Evolutionary conservation across 208 protist genomes (phyloP).

Genomic region (Trypanosoma cruzi): DNA sequence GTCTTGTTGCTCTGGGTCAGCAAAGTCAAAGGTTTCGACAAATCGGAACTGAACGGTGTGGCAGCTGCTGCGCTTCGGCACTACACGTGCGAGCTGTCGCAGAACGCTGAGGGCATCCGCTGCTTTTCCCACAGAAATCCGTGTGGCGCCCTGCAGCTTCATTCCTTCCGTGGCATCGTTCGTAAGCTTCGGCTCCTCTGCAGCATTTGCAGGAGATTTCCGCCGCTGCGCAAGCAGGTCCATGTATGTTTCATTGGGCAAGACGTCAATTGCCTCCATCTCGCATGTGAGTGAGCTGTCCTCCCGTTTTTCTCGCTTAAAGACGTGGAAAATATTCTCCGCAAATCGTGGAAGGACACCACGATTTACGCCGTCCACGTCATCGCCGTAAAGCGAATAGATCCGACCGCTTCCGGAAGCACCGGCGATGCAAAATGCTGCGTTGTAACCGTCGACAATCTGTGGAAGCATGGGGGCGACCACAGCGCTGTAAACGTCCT

Average conservation of each 20-base stretch:
- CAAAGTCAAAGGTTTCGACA: slow-evolving; percentile 85
- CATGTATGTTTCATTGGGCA: slow-evolving; percentile 62
- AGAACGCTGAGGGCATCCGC: slow-evolving; percentile 43
- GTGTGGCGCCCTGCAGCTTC: slow-evolving; percentile 57
- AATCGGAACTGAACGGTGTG: slow-evolving; percentile 78
- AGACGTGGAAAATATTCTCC: slow-evolving; percentile 73
- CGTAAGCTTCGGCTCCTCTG: slow-evolving; percentile 53
- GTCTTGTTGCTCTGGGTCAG: slow-evolving; percentile 68
- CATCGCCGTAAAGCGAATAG: slow-evolving; percentile 81
- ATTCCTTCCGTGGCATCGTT: slow-evolving; percentile 39
- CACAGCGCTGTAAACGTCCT: slow-evolving; percentile 68
- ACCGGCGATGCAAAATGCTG: slow-evolving; percentile 76
- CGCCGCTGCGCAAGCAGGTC: slow-evolving; percentile 50
- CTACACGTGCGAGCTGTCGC: slow-evolving; percentile 47
- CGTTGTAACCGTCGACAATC: slow-evolving; percentile 80
- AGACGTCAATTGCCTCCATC: slow-evolving; percentile 77
- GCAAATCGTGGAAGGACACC: slow-evolving; percentile 79
- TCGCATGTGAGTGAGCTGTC: slow-evolving; percentile 59
- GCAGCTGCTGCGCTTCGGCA: slow-evolving; percentile 66
- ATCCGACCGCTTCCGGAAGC: slow-evolving; percentile 55
- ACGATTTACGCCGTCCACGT: slow-evolving; percentile 50
- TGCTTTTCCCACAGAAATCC: slow-evolving; percentile 35
- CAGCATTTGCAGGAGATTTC: neutral
- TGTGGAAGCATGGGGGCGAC: slow-evolving; percentile 56
- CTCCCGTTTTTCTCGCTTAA: slow-evolving; percentile 54